Percentiles rank a stretch among this genome's conserved stretches.
Conservation (phyloP, 108 stramenopile species). For the Nitzschia sp. region DNA sequence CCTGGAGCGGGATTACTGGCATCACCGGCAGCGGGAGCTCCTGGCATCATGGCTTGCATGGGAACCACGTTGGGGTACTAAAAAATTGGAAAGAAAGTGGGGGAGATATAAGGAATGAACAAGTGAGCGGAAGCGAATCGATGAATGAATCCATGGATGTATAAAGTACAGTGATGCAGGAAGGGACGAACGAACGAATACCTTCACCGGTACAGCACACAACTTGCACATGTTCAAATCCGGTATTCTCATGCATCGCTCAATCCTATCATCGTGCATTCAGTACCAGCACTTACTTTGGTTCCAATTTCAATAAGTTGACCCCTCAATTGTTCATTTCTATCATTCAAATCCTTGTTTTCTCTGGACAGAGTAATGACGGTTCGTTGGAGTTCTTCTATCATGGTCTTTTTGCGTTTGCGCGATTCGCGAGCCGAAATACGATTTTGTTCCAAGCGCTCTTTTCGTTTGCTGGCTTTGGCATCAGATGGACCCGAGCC, state of each 20-base stretch:
- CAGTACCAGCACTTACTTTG: constrained; percentile 63
- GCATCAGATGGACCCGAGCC: constrained; percentile 11
- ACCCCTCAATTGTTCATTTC: constrained; percentile 70
- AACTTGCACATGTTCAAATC: not conserved
- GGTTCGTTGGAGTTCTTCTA: constrained; percentile 87
- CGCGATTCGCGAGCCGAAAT: constrained; percentile 86
- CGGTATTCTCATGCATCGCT: not conserved
- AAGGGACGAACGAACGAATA: no score
- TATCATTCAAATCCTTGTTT: constrained; percentile 82
- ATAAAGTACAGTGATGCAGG: no score
- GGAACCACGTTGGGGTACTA: constrained; percentile 78
- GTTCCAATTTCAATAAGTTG: constrained; percentile 78
- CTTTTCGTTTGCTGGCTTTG: constrained; percentile 63
- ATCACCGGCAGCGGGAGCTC: constrained; percentile 10
- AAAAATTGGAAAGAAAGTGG: no score
- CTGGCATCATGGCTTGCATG: constrained; percentile 62
- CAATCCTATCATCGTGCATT: no score
- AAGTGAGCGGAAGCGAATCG: no score
- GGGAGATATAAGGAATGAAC: no score
- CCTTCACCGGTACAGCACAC: no score
- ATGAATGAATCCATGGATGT: no score
- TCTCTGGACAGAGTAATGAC: constrained; percentile 83
- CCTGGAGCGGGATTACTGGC: not conserved
- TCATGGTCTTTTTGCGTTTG: constrained; percentile 88
- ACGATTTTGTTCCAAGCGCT: constrained; percentile 90